Evolutionary conservation across 345 rosid genomes (phyloP), one percentile per base, ranked within the genome.

Genomic region (Brassica rapa): DNA sequence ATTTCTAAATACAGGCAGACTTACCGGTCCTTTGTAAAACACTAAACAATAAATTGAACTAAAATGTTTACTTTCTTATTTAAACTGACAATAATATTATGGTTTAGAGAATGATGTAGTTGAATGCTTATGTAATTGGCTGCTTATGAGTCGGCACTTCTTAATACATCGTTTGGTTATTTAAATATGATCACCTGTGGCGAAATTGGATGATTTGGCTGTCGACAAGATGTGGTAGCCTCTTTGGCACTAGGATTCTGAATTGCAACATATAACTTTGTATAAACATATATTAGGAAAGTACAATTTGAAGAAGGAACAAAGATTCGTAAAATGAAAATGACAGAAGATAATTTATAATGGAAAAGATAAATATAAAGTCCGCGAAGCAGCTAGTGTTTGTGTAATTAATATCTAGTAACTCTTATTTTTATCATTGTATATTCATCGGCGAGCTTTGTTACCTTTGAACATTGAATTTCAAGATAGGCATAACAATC

Each of bases 191-290:
- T 10, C 12, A 41, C 49, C 1, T 41, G 49, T 10, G 10, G 14
- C 12, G 49, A 41, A 41, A 37, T 37, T 37, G 37, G 41, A 35
- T 35, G 41, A 35, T 35, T 35, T 35, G 41, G 10, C 8, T 35
- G 8, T 35, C 41, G 9, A 35, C 41, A 35, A 35, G 10, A 35
- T 35, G 12, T 41, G 49, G 49, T 41, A 41, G 49, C 55, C 60
- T 56, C 78, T 75, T 75, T 56, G 72, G 71, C 65, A 33, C 12
- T 66, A 55, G 64, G 72, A 41, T 55, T 7, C 39, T 56, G 62
- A 21, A 21, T 21, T 57, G 39, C 23, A 23, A 74, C 15, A 65
- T 73, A 62, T 16, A 61, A 21, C 62, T 21, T 57, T 57, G 3
- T 21, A 56, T 56, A 19, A 56, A 57, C 5, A 25, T 61, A 25